These are phyloP conservation scores for Drechslerella dactyloides DNA, from an alignment of 2,329 filamentous ascomycete genomes.

Conservation along the genomic window DNA sequence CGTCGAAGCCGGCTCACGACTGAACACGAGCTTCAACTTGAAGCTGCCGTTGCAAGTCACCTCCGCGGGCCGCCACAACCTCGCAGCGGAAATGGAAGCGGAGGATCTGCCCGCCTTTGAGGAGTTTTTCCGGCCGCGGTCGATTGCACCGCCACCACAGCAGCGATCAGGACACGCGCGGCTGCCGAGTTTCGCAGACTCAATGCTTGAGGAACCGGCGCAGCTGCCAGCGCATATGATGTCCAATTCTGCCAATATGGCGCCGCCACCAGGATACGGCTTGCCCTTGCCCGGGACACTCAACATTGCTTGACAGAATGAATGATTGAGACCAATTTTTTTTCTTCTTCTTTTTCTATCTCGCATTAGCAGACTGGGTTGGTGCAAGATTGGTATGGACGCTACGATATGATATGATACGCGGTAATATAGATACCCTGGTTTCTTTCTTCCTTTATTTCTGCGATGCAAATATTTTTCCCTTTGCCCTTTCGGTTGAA, in stretches of 20 bases:
- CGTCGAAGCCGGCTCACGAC: slow-evolving; percentile 59
- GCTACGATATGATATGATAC: not conserved
- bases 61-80: slow-evolving; percentile 15
- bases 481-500: not conserved
- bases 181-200: slow-evolving; percentile 35
- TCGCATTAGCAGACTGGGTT: not conserved
- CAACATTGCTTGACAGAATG: slow-evolving; percentile 22
- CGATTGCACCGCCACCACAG: slow-evolving; percentile 46
- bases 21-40: slow-evolving; percentile 50
- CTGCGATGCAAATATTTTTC: not conserved
- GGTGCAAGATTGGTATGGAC: not conserved
- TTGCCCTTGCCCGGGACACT: slow-evolving; percentile 18
- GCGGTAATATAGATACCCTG: not conserved
- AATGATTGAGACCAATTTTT: not conserved
- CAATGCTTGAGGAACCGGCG: slow-evolving; percentile 22
- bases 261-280: slow-evolving; percentile 44
- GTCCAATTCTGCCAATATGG: slow-evolving; percentile 43
- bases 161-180: slow-evolving; percentile 2
- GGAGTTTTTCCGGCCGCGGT: slow-evolving; percentile 53
- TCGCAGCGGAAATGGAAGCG: slow-evolving; percentile 38
- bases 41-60: slow-evolving; percentile 55
- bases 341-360: not conserved
- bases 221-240: slow-evolving; percentile 48
- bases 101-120: slow-evolving; percentile 45
- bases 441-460: not conserved